Evolutionary conservation across 805 yeast species (phyloP), one percentile per base, ranked within the genome.

Genomic region (Zygoascus tannicola): DNA sequence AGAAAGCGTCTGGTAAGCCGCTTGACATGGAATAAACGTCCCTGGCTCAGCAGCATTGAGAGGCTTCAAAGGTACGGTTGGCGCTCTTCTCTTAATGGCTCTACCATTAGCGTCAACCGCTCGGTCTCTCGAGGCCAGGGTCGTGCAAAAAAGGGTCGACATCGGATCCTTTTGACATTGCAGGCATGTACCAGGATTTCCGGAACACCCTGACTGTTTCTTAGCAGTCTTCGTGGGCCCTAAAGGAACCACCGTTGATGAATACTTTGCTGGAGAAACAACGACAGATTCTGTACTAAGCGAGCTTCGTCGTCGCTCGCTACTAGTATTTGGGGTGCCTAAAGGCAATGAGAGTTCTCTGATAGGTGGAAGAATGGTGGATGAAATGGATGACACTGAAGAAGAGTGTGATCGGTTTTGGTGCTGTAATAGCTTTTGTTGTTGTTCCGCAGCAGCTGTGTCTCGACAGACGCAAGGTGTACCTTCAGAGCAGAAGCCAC

Each of bases 401-500:
- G 30, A 26, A 8, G 12, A 26, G 30, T 12, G 30, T 12, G 30
- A 26, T 26, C 30, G 7, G 30, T 26, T 26, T 12, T 26, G 30
- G 12, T 12, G 7, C 12, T 26, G 30, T 8, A 32, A 12, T 12
- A 5, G 18, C 32, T 23, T 26, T 7, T 37, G n/a, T 12, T 16
- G 19, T n/a, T 14, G 14, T 14, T 37, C 40, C 5, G 19, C 7
- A 22, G 32, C 40, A 15, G 40, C 40, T 7, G 40, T 20, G 14
- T 37, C 40, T 12, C 14, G n/a, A 37, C 76, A 60, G 97, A 90
- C 2, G 90, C 97, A 90, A 2, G 95, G 88, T 0, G 94, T 80
- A 52, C 80, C 92, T 52, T 85, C 95, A 0, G 94, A 77, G 58
- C 97, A 90, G 62, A 90, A 88, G 0, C 97, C 97, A 63, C 97